Evolutionary conservation across 495 filamentous ascomycete species (phyloP).

Genomic region (Podospora pseudopauciseta): DNA sequence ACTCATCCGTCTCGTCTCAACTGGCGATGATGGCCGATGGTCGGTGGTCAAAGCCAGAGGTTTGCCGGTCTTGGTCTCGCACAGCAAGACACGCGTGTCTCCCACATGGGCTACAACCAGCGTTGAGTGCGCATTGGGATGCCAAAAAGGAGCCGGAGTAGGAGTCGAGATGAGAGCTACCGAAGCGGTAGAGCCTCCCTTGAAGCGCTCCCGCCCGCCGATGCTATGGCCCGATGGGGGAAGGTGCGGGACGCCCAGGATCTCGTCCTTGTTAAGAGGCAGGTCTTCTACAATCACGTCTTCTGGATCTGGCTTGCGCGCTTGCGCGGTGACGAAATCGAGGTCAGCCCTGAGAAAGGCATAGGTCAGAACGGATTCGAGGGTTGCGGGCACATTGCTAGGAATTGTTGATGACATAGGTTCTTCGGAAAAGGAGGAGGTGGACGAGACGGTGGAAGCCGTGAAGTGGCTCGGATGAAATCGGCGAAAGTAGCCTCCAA

Average conservation of each 20-base stretch:
- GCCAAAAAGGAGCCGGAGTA: slow-evolving; percentile 89
- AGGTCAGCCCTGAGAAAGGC: slow-evolving; percentile 90
- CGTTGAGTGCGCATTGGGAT: slow-evolving; percentile 77
- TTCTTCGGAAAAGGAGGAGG: slow-evolving; percentile 2
- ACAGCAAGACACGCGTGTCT: slow-evolving; percentile 86
- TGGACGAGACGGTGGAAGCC: slow-evolving; percentile 21
- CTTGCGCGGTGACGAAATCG: slow-evolving; percentile 86
- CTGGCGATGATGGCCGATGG: slow-evolving; percentile 84
- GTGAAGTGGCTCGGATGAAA: slow-evolving; percentile 70
- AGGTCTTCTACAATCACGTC: slow-evolving; percentile 64
- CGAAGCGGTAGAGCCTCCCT: slow-evolving; percentile 86
- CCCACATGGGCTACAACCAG: slow-evolving; percentile 88
- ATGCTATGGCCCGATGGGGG: slow-evolving; percentile 54
- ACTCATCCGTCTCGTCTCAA: slow-evolving; percentile 76
- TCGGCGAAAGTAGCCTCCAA: slow-evolving; percentile 90
- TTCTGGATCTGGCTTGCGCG: slow-evolving; percentile 63
- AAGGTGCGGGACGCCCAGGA: slow-evolving; percentile 63
- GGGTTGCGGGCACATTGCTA: slow-evolving; percentile 32
- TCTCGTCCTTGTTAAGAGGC: slow-evolving; percentile 75
- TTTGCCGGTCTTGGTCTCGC: slow-evolving; percentile 70
- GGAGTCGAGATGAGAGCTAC: slow-evolving; percentile 88
- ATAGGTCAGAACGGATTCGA: slow-evolving; percentile 73
- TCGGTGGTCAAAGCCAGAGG: slow-evolving; percentile 78
- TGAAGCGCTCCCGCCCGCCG: slow-evolving; percentile 71
- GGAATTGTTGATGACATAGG: slow-evolving; percentile 16